Conservation (phyloP, 2,329 filamentous ascomycete genomes). For the Arthrocladium fulminans region DNA sequence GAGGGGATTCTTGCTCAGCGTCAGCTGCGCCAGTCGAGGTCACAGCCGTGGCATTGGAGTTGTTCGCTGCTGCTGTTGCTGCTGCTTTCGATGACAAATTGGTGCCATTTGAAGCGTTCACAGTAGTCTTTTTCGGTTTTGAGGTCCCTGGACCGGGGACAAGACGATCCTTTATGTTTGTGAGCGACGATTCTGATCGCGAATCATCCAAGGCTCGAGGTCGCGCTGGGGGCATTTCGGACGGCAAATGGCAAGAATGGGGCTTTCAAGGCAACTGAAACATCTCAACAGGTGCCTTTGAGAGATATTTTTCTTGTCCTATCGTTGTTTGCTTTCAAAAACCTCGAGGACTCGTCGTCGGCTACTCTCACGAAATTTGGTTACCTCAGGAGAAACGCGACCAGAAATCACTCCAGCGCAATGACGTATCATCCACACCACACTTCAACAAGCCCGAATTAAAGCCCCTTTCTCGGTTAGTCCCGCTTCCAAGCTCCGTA, state of each 20-base stretch:
- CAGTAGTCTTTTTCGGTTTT: constrained; percentile 13
- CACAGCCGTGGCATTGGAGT: constrained; percentile 19
- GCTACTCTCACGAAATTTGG: too few species aligned
- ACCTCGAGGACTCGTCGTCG: too few species aligned
- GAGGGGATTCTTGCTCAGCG: constrained; percentile 23
- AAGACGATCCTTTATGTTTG: constrained; percentile 27
- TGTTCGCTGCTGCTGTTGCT: constrained; percentile 12
- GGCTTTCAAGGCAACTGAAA: not conserved
- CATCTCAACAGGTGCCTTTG: too few species aligned
- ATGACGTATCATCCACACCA: too few species aligned
- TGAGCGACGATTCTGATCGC: constrained; percentile 39
- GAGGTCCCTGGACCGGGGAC: constrained; percentile 10
- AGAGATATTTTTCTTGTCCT: too few species aligned
- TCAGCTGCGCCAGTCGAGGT: constrained; percentile 10
- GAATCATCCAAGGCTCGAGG: constrained; percentile 39
- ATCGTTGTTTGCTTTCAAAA: too few species aligned
- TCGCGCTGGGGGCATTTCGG: constrained; percentile 38
- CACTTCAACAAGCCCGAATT: too few species aligned
- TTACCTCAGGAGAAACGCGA: too few species aligned
- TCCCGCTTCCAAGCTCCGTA: too few species aligned
- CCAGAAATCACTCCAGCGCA: too few species aligned
- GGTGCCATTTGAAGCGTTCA: constrained; percentile 26
- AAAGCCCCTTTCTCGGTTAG: too few species aligned
- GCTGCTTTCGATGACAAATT: constrained; percentile 23
- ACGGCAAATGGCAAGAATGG: not conserved